Evolutionary conservation across 257 asterid species (phyloP).

Genomic region (Lithospermum erythrorhizon): DNA sequence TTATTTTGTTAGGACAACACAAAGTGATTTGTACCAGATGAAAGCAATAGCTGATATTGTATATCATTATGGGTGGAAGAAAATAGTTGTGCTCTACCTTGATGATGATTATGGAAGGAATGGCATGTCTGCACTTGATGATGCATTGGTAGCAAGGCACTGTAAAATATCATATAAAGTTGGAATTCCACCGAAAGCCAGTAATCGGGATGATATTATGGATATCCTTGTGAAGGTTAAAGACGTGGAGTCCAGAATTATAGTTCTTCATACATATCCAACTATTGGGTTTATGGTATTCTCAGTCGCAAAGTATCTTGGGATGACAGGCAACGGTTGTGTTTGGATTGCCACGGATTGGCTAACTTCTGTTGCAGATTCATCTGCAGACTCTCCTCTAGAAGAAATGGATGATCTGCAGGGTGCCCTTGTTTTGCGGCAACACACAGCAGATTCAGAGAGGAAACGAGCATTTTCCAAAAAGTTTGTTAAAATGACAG

Average conservation of each 20-base stretch:
- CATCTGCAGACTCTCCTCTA: conserved; percentile 22
- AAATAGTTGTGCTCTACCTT: conserved; percentile 24
- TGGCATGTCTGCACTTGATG: conserved; percentile 37
- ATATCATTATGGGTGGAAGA: conserved; percentile 31
- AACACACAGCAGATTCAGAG: conserved; percentile 33
- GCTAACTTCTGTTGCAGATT: conserved; percentile 37
- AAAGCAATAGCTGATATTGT: conserved; percentile 33
- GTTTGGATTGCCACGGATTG: conserved; percentile 47
- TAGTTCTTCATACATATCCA: conserved; percentile 35
- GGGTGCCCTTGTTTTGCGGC: conserved; percentile 36
- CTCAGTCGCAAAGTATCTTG: conserved; percentile 36
- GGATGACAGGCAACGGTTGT: conserved; percentile 41
- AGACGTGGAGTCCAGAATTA: conserved; percentile 29
- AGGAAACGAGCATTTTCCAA: conserved; percentile 38
- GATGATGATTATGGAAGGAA: conserved; percentile 44
- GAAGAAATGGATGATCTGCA: conserved; percentile 28
- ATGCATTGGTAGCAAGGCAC: conserved; percentile 31
- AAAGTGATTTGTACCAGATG: conserved; percentile 41
- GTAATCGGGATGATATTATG: conserved; percentile 22
- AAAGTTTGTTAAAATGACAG: conserved; percentile 48
- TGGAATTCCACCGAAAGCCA: conserved; percentile 26
- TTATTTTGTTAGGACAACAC: conserved; percentile 37
- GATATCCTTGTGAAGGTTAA: conserved; percentile 36
- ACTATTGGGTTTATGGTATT: conserved; percentile 29
- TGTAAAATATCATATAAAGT: conserved; percentile 33